Evolutionary conservation across 1,284 basidiomycete genomes (phyloP).

Genomic region (Anthracocystis setariae): DNA sequence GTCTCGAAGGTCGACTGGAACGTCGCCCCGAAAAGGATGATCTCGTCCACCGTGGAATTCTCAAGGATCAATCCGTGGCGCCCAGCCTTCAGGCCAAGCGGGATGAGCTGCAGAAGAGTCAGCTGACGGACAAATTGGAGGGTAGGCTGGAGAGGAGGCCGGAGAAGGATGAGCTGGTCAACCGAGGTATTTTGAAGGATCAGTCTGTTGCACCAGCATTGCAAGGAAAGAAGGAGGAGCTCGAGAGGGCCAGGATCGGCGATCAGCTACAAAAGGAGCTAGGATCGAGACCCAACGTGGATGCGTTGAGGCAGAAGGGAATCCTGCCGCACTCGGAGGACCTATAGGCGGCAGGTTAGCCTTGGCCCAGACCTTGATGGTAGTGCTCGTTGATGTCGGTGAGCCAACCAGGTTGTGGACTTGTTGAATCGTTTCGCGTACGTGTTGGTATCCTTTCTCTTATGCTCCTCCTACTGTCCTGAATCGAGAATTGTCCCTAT

Average conservation of each 20-base stretch:
- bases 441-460: too few species aligned
- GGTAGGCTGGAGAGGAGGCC: slow-evolving; percentile 50
- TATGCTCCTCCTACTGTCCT: too few species aligned
- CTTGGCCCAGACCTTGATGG: neutral
- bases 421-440: too few species aligned
- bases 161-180: slow-evolving; percentile 52
- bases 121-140: slow-evolving; percentile 51
- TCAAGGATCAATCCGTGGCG: slow-evolving; percentile 76
- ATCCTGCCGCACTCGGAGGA: slow-evolving; percentile 71
- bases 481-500: too few species aligned
- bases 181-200: slow-evolving; percentile 69
- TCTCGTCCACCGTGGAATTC: slow-evolving; percentile 48
- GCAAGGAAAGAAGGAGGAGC: slow-evolving; percentile 75
- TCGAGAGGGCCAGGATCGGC: slow-evolving; percentile 63
- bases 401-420: too few species aligned
- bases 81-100: slow-evolving; percentile 76
- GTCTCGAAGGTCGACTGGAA: slow-evolving; percentile 52
- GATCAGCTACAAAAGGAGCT: slow-evolving; percentile 77
- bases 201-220: slow-evolving; percentile 76
- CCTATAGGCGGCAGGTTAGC: slow-evolving; percentile 3
- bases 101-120: slow-evolving; percentile 71
- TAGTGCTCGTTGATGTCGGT: too few species aligned
- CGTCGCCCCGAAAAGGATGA: slow-evolving; percentile 55
- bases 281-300: slow-evolving; percentile 75
- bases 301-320: slow-evolving; percentile 78